Conservation (phyloP, 441 rosid species). For the Euphorbia celastroides region DNA sequence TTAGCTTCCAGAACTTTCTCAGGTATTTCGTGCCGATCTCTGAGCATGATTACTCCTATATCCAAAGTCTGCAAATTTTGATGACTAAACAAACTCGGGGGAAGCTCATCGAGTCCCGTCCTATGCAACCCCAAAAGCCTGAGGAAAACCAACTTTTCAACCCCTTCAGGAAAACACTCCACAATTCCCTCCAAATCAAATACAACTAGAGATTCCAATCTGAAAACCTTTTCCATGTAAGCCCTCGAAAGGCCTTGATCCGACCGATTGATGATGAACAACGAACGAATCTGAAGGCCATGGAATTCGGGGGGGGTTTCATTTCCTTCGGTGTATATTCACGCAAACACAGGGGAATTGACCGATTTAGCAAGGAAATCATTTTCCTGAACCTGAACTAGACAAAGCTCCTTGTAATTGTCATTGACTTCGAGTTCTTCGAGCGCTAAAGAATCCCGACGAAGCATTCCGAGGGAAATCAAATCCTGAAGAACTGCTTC, state of each 20-base stretch:
- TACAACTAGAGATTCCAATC: constrained; percentile 11
- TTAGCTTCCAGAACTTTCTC: background rate
- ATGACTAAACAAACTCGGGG: constrained; percentile 11
- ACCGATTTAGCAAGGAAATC: constrained; percentile 8
- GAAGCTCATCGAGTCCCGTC: constrained; percentile 11
- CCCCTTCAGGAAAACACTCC: constrained; percentile 18
- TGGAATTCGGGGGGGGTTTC: constrained; percentile 8
- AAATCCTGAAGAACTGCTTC: constrained; percentile 9
- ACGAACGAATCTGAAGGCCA: constrained; percentile 6
- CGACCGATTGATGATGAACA: background rate
- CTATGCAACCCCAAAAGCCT: constrained; percentile 7
- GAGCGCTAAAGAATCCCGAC: background rate
- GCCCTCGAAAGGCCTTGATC: constrained; percentile 7
- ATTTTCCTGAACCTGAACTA: background rate
- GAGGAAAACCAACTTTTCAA: constrained; percentile 11
- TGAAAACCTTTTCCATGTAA: constrained; percentile 12
- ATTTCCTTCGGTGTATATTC: too few species aligned
- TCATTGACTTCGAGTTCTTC: background rate
- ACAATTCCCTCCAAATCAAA: constrained; percentile 13
- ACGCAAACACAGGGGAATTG: too few species aligned
- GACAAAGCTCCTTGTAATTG: background rate
- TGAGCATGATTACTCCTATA: background rate
- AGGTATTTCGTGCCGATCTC: background rate
- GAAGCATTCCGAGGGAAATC: constrained; percentile 11
- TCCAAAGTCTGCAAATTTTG: constrained; percentile 17